Base-by-base conservation (phyloP, 208 protist genomes). In the Trypanosoma scelopori region DNA sequence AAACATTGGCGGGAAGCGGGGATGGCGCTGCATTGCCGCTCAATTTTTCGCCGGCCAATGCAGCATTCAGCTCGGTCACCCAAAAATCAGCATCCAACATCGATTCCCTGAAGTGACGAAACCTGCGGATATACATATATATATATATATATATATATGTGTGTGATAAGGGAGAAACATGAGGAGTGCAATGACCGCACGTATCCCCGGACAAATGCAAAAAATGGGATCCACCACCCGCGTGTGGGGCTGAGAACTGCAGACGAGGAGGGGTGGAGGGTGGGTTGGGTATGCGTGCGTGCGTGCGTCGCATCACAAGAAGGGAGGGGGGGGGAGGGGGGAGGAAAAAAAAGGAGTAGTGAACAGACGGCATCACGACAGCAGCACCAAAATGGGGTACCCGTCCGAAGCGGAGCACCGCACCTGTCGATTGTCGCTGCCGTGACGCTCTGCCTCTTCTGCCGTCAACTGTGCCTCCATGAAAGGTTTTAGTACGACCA, bases 381-480 rank as follows among this genome's bases (percentile, higher is more conserved):
- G 61, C 4, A 90, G 51, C 6, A 86, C 78, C 37, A 93, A 61
- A 25, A 93, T 73, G n/a, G 87, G 87, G 45, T 82, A 93, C 62
- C 84, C 79, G 56, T 90, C 84, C 0, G 87, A 85, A 15, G 82
- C 60, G n/a, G 81, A 89, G 70, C 76, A 87, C 23, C 47, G 61
- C 67, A 84, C 55, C 9, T 25, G 22, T 55, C 39, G n/a, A 46
- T 30, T 43, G 1, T 37, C 55, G 59, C 79, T 5, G 25, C 47
- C 5, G 15, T 62, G 22, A 18, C 13, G 6, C 28, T 53, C 73
- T 25, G 45, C 65, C 59, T 94, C 88, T 35, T 45, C 46, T 12
- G 30, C 60, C 25, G 59, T 56, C n/a, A 89, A 37, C 20, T 46
- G 25, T 28, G 83, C 81, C 59, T 76, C 65, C 53, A 71, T 50